phyloP scores from a whole-genome alignment of 805 yeast species.

The Kurtzmaniella cleridarum region DNA sequence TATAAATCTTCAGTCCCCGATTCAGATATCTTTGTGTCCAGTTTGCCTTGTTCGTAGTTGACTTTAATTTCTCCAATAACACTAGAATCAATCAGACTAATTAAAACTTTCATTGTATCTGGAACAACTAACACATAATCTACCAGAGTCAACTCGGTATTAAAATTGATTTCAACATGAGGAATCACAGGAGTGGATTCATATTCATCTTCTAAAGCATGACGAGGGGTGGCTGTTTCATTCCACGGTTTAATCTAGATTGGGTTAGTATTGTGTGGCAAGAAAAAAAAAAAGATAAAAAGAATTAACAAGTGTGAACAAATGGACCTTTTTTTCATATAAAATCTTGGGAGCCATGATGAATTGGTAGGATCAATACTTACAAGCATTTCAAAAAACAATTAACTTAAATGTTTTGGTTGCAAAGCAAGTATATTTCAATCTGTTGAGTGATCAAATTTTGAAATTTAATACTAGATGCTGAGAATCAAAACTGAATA shows the following conservation, averaged over 20 bases:
- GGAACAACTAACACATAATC: conserved; percentile 27
- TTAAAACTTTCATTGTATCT: conserved; percentile 15
- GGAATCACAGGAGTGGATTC: conserved; percentile 26
- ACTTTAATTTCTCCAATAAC: not conserved
- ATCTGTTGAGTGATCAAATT: too few species aligned
- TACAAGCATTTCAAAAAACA: conserved; percentile 14
- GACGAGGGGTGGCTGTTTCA: conserved; percentile 47
- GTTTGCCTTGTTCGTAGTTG: conserved; percentile 6
- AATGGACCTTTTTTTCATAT: too few species aligned
- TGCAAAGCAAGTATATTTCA: too few species aligned
- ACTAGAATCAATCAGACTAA: conserved; percentile 10
- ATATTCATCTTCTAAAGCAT: conserved; percentile 41
- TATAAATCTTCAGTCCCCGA: conserved; percentile 27
- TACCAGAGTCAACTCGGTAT: conserved; percentile 6
- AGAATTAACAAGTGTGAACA: too few species aligned
- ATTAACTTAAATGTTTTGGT: too few species aligned
- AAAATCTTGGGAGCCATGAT: too few species aligned
- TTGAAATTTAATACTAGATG: too few species aligned
- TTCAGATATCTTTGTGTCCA: conserved; percentile 5
- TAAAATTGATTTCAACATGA: conserved; percentile 14
- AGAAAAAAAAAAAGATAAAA: not conserved
- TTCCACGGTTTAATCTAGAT: conserved; percentile 45
- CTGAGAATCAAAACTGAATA: too few species aligned
- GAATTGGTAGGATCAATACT: conserved; percentile 5
- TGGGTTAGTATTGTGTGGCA: conserved; percentile 6